Percentiles rank a stretch among this genome's conserved stretches.
phyloP scores from a whole-genome alignment of 108 stramenopile species.

The Aurantiochytrium sp. region DNA sequence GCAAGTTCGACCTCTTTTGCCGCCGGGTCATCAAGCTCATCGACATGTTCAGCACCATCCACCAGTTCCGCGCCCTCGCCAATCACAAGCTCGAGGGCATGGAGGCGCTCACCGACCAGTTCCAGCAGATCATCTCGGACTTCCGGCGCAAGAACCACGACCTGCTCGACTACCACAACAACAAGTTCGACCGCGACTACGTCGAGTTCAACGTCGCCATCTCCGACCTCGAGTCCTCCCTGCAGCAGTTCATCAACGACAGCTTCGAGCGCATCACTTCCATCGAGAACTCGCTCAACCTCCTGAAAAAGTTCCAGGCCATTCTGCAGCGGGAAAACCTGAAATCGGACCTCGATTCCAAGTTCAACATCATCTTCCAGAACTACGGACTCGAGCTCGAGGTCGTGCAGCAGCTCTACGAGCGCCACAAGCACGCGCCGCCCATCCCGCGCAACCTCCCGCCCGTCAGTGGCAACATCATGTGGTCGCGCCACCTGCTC shows the following conservation, averaged over 20 bases:
- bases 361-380: slow-evolving; percentile 80
- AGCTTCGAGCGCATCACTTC: slow-evolving; percentile 80
- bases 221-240: slow-evolving; percentile 64
- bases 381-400: slow-evolving; percentile 86
- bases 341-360: slow-evolving; percentile 74
- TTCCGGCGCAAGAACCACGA: slow-evolving; percentile 74
- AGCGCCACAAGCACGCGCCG: slow-evolving; percentile 79
- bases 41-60: slow-evolving; percentile 79
- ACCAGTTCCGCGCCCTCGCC: slow-evolving; percentile 70
- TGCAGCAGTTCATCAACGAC: slow-evolving; percentile 80
- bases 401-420: slow-evolving; percentile 80
- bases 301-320: slow-evolving; percentile 73
- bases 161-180: slow-evolving; percentile 78
- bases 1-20: slow-evolving; percentile 82
- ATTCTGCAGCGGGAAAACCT: slow-evolving; percentile 79
- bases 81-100: slow-evolving; percentile 81
- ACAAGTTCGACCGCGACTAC: slow-evolving; percentile 78
- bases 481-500: slow-evolving; percentile 76
- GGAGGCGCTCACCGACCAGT: slow-evolving; percentile 72
- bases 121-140: slow-evolving; percentile 67
- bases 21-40: slow-evolving; percentile 80
- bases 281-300: slow-evolving; percentile 72
- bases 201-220: slow-evolving; percentile 83
- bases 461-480: slow-evolving; percentile 82
- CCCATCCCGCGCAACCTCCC: slow-evolving; percentile 78